Evolutionary conservation across 352 stramenopile species (phyloP).

Genomic region (Saprolegnia parasitica): DNA sequence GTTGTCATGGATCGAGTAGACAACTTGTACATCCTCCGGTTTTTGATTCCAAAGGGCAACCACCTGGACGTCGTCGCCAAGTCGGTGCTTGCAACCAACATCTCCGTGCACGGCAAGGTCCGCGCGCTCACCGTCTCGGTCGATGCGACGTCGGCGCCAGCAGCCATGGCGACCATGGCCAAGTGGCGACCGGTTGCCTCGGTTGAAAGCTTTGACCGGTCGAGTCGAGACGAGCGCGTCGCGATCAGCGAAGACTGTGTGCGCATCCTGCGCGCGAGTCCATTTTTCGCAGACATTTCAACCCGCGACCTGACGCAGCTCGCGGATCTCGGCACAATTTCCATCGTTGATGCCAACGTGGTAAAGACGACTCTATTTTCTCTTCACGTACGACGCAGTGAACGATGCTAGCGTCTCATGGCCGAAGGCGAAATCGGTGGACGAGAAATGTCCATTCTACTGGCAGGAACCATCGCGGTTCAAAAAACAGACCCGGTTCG

Average conservation of each 20-base stretch:
- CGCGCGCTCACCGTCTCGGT: background rate
- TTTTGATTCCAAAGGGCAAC: conserved; percentile 9
- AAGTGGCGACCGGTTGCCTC: background rate
- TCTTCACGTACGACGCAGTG: too few relatives aligned
- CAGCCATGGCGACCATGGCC: too few relatives aligned
- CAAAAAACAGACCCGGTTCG: conserved; percentile 15
- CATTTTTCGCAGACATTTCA: conserved; percentile 18
- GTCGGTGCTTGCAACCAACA: conserved; percentile 12
- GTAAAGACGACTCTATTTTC: too few relatives aligned
- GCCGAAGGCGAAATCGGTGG: conserved; percentile 23
- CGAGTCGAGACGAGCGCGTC: background rate
- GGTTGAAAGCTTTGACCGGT: background rate
- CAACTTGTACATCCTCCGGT: conserved; percentile 22
- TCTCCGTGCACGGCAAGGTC: conserved; percentile 1
- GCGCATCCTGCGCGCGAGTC: conserved; percentile 12
- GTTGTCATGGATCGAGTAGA: background rate
- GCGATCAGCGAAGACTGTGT: conserved; percentile 23
- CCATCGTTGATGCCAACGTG: conserved; percentile 6
- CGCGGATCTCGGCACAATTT: conserved; percentile 24
- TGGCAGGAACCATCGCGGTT: conserved; percentile 14
- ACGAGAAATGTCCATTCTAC: conserved; percentile 22
- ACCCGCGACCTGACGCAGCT: background rate
- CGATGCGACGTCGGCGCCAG: background rate
- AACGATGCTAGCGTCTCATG: conserved; percentile 16
- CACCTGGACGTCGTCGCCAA: conserved; percentile 23